Percentiles rank a stretch among this genome's conserved stretches.
These are phyloP conservation scores for Avena insularis DNA, from an alignment of 176 grass and related monocot species.

Conservation along the genomic window DNA sequence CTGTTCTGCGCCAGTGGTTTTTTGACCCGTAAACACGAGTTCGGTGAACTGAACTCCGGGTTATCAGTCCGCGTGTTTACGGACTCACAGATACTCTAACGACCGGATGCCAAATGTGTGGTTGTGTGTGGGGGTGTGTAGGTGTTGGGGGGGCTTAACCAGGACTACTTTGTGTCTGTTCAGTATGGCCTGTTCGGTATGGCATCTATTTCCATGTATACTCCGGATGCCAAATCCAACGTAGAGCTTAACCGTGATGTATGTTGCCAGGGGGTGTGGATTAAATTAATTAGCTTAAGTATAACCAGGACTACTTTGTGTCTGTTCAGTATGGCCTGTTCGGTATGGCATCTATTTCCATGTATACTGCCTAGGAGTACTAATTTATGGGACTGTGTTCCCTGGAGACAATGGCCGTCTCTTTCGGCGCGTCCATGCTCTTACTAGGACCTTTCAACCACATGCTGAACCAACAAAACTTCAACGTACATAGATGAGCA, in stretches of 20 bases:
- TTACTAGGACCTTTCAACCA: neutral
- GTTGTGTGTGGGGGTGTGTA: too few relatives aligned
- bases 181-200: conserved; percentile 14
- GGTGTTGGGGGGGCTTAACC: too few relatives aligned
- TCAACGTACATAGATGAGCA: too few relatives aligned
- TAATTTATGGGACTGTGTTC: conserved; percentile 43
- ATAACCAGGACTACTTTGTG: neutral
- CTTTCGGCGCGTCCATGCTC: conserved; percentile 12
- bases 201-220: conserved; percentile 39
- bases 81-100: too few relatives aligned
- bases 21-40: too few relatives aligned
- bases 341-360: conserved; percentile 41
- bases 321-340: conserved; percentile 6
- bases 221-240: neutral
- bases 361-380: neutral
- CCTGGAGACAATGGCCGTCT: neutral
- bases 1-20: too few relatives aligned
- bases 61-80: too few relatives aligned
- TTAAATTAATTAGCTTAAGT: neutral
- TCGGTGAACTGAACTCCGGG: too few relatives aligned
- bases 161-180: neutral
- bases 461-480: too few relatives aligned
- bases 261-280: neutral
- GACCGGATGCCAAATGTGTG: too few relatives aligned
- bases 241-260: neutral